These are phyloP conservation scores for Fusarium falciforme DNA, from an alignment of 2,329 filamentous ascomycete species.

Conservation along the genomic window DNA sequence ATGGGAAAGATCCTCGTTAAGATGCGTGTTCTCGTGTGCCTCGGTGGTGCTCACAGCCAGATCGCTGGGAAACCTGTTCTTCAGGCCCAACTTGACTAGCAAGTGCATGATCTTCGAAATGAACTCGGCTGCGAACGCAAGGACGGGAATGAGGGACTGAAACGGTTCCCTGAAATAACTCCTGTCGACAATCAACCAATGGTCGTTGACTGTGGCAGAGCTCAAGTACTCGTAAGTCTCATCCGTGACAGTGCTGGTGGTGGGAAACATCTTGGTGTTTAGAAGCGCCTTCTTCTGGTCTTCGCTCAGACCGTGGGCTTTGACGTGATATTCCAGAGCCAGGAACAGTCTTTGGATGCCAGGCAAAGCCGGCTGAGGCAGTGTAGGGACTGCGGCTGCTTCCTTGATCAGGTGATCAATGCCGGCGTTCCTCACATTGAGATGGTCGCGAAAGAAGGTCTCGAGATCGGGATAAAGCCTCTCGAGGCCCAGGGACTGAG, in stretches of 20 bases:
- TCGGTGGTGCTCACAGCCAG: not conserved
- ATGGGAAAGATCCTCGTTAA: not conserved
- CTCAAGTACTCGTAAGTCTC: slow-evolving; percentile 2
- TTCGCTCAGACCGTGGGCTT: not conserved
- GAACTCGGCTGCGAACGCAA: not conserved
- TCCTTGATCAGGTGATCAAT: slow-evolving; percentile 7
- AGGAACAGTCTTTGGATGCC: not conserved
- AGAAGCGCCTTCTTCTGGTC: not conserved
- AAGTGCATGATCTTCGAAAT: not conserved
- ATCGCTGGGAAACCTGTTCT: not conserved
- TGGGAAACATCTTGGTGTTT: slow-evolving; percentile 1
- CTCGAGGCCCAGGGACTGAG: not conserved
- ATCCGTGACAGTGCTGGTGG: not conserved
- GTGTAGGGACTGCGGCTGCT: not conserved
- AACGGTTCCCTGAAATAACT: not conserved
- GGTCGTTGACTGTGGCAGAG: not conserved
- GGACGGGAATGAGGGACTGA: not conserved
- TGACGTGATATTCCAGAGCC: not conserved
- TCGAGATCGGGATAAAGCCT: slow-evolving; percentile 6
- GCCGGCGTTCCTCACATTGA: not conserved
- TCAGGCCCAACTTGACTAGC: not conserved
- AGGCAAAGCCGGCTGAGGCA: not conserved
- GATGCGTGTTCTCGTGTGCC: not conserved
- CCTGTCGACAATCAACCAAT: slow-evolving; percentile 6
- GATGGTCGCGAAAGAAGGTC: not conserved